Evolutionary conservation across 78 protist species (phyloP), one percentile per base, ranked within the genome.

Genomic region (Emiliania huxleyi): DNA sequence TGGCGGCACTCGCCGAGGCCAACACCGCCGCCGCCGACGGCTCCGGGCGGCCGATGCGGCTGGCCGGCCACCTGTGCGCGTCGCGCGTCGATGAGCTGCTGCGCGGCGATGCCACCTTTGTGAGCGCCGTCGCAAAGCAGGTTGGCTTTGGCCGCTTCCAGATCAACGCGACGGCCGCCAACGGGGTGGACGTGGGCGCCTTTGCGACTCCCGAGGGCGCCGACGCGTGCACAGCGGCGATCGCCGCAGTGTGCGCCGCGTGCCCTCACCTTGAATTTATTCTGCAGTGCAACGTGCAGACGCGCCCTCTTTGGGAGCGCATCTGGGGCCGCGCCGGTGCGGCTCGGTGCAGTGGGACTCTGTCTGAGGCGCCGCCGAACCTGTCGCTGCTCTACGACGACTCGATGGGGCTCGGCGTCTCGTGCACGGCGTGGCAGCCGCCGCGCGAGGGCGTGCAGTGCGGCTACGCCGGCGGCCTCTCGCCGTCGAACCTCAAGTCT

Each of bases 231-330:
- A 18, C 29, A 3, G 21, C 71, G 2, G n/a, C n/a, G 21, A 4
- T 56, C n/a, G n/a, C n/a, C n/a, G n/a, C n/a, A n/a, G 75, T 26
- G 38, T 26, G 62, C 15, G 62, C 62, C 62, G 62, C 62, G 15
- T 52, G 42, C 18, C 83, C 88, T 0, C 26, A 37, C 26, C 2
- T 88, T 21, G 91, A 88, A 40, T 88, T 88, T 52, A 88, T 88
- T 56, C n/a, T 88, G 49, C 91, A 88, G 79, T 62, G 81, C 79
- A 88, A 88, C 79, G 77, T 6, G 0, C 42, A 88, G 56, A 88
- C 91, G 22, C 23, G 1, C 35, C 87, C 49, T 0, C 48, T 79
- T 5, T 79, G 87, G 87, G 18, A 79, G n/a, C 87, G 83, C 22
- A 18, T 73, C 33, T 52, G 62, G 8, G 62, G 15, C 8, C 29